Percentiles rank a stretch among this genome's conserved stretches.
Evolutionary conservation across 495 filamentous ascomycete genomes (phyloP).

Genomic region (Venustampulla echinocandica): DNA sequence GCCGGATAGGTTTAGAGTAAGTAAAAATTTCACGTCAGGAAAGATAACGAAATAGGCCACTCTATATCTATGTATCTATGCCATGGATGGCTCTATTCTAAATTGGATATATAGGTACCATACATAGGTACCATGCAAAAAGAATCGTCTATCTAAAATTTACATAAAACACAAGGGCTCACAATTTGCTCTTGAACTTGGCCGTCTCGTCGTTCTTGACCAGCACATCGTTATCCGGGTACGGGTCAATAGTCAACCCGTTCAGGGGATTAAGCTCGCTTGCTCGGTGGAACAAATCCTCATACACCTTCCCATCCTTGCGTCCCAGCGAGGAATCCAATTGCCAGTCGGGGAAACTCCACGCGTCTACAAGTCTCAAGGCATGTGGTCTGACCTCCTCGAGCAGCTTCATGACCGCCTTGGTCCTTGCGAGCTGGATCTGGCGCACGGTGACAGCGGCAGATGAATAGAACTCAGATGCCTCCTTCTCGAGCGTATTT

Average conservation of each 20-base stretch:
- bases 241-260: conserved; percentile 55
- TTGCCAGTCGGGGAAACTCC: conserved; percentile 63
- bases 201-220: conserved; percentile 42
- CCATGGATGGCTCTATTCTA: too few species aligned
- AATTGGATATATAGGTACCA: too few species aligned
- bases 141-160: too few species aligned
- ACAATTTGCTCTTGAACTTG: conserved; percentile 39
- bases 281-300: conserved; percentile 58
- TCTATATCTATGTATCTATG: too few species aligned
- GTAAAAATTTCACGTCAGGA: too few species aligned
- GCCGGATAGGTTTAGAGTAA: too few species aligned
- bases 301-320: conserved; percentile 59
- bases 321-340: conserved; percentile 56
- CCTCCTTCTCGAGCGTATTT: conserved; percentile 56
- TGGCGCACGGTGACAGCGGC: conserved; percentile 55
- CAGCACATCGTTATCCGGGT: conserved; percentile 50
- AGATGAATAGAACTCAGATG: conserved; percentile 57
- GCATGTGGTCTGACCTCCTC: conserved; percentile 61
- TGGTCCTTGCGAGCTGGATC: conserved; percentile 49
- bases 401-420: conserved; percentile 53
- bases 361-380: conserved; percentile 55
- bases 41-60: too few species aligned
- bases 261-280: conserved; percentile 61
- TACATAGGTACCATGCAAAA: too few species aligned
- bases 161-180: too few species aligned